Conservation (phyloP, 2,329 filamentous ascomycete species). For the Alternaria alternata region DNA sequence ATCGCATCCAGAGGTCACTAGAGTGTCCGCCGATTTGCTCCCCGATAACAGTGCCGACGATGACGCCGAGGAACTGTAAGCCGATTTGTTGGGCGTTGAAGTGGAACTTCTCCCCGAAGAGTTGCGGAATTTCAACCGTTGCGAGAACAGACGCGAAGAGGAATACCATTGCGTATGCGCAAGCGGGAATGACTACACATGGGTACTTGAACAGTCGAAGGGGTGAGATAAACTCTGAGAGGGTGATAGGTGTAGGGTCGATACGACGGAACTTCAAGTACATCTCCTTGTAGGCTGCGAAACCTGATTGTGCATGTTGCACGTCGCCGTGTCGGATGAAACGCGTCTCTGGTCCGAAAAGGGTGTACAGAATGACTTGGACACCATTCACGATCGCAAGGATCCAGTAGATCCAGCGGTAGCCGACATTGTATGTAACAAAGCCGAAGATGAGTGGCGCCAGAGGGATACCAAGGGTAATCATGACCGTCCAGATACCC, state of each 20-base stretch:
- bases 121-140: conserved; percentile 67
- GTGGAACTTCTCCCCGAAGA: conserved; percentile 64
- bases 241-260: conserved; percentile 60
- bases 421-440: conserved; percentile 62
- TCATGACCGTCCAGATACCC: conserved; percentile 65
- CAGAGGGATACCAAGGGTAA: conserved; percentile 59
- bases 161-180: conserved; percentile 66
- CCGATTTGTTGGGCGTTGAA: conserved; percentile 67
- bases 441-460: conserved; percentile 55
- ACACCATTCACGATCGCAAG: conserved; percentile 65
- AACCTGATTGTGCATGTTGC: conserved; percentile 33
- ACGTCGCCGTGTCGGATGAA: conserved; percentile 57
- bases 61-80: conserved; percentile 65
- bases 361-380: conserved; percentile 65
- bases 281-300: conserved; percentile 53
- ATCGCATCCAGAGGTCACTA: conserved; percentile 63
- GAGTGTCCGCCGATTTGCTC: conserved; percentile 65
- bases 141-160: conserved; percentile 62
- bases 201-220: conserved; percentile 57
- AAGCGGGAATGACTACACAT: conserved; percentile 60
- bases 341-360: conserved; percentile 60
- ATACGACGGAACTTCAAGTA: conserved; percentile 61
- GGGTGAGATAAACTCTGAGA: conserved; percentile 62
- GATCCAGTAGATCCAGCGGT: conserved; percentile 67
- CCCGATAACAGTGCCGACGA: conserved; percentile 65